Conservation (phyloP, 495 filamentous ascomycete genomes). For the Friedmanniomyces endolithicus region DNA sequence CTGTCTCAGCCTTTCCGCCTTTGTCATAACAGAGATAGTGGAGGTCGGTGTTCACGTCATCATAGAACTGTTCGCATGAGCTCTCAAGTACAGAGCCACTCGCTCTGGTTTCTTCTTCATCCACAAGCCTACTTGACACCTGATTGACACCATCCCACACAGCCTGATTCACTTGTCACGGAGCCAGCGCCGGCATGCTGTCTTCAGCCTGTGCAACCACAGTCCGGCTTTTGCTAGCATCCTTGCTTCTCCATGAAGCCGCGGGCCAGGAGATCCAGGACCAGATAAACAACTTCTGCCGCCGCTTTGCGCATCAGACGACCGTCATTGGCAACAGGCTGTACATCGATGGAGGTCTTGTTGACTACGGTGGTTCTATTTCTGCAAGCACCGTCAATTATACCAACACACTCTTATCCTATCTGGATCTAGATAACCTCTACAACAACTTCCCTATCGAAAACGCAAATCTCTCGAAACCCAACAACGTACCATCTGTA, state of each 20-base stretch:
- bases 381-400: constrained; percentile 37
- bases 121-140: neutral
- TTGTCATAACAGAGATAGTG: neutral
- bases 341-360: constrained; percentile 43
- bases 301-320: constrained; percentile 41
- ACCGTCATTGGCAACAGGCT: constrained; percentile 38
- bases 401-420: constrained; percentile 28
- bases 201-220: neutral
- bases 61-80: neutral
- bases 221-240: neutral
- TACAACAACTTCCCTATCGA: constrained; percentile 36
- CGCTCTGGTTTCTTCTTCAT: neutral
- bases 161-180: no score
- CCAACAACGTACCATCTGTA: constrained; percentile 31
- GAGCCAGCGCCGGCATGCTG: no score
- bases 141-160: neutral
- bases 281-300: constrained; percentile 39
- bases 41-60: neutral
- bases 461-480: constrained; percentile 41
- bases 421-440: constrained; percentile 38
- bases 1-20: neutral
- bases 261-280: constrained; percentile 11
- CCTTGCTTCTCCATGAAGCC: neutral
- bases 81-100: neutral
- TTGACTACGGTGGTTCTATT: constrained; percentile 36